Percentiles rank a stretch among this genome's conserved stretches.
These are phyloP conservation scores for Arachnopeziza araneosa DNA, from an alignment of 2,329 filamentous ascomycete genomes.

Conservation along the genomic window DNA sequence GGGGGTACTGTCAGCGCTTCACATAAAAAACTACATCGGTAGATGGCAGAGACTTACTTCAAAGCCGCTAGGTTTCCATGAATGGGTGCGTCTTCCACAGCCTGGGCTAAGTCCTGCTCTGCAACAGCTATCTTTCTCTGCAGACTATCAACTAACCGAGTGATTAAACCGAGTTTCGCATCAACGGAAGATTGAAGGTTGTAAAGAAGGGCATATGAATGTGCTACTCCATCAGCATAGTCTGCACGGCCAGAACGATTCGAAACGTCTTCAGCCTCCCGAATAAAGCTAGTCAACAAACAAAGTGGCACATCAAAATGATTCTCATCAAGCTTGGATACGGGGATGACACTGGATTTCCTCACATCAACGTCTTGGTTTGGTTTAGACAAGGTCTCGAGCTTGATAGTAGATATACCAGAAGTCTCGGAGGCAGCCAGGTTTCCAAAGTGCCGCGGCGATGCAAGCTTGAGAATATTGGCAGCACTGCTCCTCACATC, in stretches of 20 bases:
- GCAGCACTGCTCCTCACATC: slow-evolving; percentile 67
- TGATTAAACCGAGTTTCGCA: slow-evolving; percentile 46
- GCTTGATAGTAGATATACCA: no score
- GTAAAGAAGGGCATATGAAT: slow-evolving; percentile 66
- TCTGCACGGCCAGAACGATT: slow-evolving; percentile 76
- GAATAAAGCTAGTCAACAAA: slow-evolving; percentile 43
- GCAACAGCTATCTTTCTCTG: slow-evolving; percentile 60
- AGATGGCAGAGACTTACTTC: slow-evolving; percentile 37
- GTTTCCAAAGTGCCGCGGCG: slow-evolving; percentile 29
- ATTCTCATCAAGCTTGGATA: neutral
- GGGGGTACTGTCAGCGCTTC: neutral
- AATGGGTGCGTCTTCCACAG: slow-evolving; percentile 60
- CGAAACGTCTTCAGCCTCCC: slow-evolving; percentile 51
- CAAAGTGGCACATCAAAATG: slow-evolving; percentile 1
- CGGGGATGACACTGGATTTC: neutral
- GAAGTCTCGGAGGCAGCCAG: neutral
- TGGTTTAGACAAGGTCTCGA: neutral
- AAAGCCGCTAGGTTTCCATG: slow-evolving; percentile 67
- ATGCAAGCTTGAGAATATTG: slow-evolving; percentile 45
- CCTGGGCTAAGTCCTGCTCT: slow-evolving; percentile 57
- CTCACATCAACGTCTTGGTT: neutral
- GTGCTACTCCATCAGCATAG: slow-evolving; percentile 85
- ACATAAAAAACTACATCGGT: neutral
- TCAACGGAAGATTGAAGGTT: slow-evolving; percentile 44
- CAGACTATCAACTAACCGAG: slow-evolving; percentile 53